phyloP scores from a whole-genome alignment of 805 yeast species.

The Maudiozyma serrabonitensis region DNA sequence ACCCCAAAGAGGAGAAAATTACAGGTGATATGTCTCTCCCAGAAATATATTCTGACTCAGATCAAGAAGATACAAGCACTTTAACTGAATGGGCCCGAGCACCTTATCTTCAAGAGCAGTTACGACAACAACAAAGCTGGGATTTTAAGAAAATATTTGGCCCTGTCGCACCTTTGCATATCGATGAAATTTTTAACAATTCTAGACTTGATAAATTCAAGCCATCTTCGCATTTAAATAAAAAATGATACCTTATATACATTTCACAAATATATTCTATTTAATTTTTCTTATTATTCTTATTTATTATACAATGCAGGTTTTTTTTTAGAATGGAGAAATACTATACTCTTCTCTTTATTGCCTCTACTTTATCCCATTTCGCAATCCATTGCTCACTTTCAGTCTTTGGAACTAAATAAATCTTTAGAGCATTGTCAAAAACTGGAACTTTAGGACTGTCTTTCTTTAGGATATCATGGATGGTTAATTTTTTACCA shows the following conservation, averaged over 20 bases:
- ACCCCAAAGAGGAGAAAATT: neutral
- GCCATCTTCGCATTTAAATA: conserved; percentile 44
- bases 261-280: neutral
- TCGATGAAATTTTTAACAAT: conserved; percentile 57
- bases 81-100: conserved; percentile 55
- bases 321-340: neutral
- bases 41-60: conserved; percentile 43
- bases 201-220: conserved; percentile 42
- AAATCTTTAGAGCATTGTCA: conserved; percentile 62
- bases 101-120: conserved; percentile 40
- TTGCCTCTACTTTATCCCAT: conserved; percentile 56
- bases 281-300: neutral
- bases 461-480: conserved; percentile 51
- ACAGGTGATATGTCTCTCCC: conserved; percentile 30
- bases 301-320: neutral
- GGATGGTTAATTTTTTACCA: conserved; percentile 65
- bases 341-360: conserved; percentile 35
- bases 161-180: conserved; percentile 55
- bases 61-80: conserved; percentile 40
- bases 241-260: conserved; percentile 1
- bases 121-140: conserved; percentile 39
- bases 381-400: conserved; percentile 52
- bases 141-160: conserved; percentile 71
- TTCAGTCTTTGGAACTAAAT: conserved; percentile 67
- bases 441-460: conserved; percentile 65